Base-by-base conservation (phyloP, 1,139 yeast genomes). In the Kurtzmaniella quercitrusa region DNA sequence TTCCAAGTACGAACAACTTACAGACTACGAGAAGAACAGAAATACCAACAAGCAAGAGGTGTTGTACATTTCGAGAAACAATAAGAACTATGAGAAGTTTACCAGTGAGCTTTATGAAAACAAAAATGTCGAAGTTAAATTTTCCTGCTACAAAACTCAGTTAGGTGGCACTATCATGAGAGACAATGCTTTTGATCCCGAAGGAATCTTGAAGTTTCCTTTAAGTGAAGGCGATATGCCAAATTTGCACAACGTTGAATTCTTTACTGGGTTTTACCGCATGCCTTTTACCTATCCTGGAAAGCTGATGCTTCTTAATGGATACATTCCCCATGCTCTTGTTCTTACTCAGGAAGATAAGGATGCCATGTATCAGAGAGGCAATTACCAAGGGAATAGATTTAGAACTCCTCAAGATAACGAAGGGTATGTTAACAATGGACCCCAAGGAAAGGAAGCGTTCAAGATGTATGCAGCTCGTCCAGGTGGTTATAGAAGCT, bases 231-330 rank as follows among this genome's bases (percentile, higher is more conserved):
- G 79, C 0, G 70, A 73, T 15, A 75, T 77, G 61, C 74, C 81
- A 12, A 81, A 82, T 51, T 62, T 93, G 34, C 73, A 79, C 16
- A 79, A 80, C 24, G 67, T 68, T 41, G 68, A 77, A 17, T 81
- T 79, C 48, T 60, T 89, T 45, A 78, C 77, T 44, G 68, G 82
- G 2, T 68, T 70, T 41, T 93, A 85, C 57, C 61, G 70, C 39
- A 77, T 86, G 77, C 79, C 80, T 3, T 61, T 68, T 15, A 73
- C 76, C 44, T 59, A 60, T 6, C 64, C 55, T 3, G 85, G 87
- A 44, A 93, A 93, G 59, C 85, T 95, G 2, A 86, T 93, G 87
- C 68, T 93, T 21, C 65, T 93, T 48, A 86, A 83, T 44, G 98
- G 98, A 0, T 87, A 73, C 54, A 79, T 82, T 47, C 75, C 89